Conservation (phyloP, 768 basidiomycete genomes). For the Megacollybia marginata region DNA sequence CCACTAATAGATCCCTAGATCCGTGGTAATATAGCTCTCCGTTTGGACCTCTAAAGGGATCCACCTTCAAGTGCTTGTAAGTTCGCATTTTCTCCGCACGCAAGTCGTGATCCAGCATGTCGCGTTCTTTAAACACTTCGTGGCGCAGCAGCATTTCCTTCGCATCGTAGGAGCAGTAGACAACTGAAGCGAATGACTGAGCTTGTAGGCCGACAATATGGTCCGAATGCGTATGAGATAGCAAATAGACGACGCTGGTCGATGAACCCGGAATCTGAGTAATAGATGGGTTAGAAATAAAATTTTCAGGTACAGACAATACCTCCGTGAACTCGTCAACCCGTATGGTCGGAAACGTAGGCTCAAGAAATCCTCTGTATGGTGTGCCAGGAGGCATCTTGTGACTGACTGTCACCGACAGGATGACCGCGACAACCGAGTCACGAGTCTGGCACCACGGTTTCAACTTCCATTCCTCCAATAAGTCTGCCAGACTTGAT, state of each 20-base stretch:
- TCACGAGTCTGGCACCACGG: too few species aligned
- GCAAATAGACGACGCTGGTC: conserved; percentile 52
- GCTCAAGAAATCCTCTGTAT: conserved; percentile 65
- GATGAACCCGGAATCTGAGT: conserved; percentile 28
- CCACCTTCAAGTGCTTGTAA: conserved; percentile 60
- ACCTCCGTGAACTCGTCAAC: conserved; percentile 71
- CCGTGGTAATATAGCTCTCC: conserved; percentile 42
- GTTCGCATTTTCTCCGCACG: conserved; percentile 47
- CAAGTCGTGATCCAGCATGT: conserved; percentile 44
- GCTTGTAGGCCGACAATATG: conserved; percentile 74
- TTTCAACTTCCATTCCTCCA: too few species aligned
- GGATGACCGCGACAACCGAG: too few species aligned
- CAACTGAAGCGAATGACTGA: conserved; percentile 61
- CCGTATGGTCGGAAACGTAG: conserved; percentile 63
- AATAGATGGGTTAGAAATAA: too few species aligned
- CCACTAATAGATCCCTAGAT: conserved; percentile 63
- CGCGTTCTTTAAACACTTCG: conserved; percentile 62
- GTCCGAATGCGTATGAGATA: conserved; percentile 88
- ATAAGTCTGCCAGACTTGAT: too few species aligned
- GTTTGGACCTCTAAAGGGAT: conserved; percentile 36
- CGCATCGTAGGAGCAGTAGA: conserved; percentile 77
- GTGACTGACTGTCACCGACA: too few species aligned
- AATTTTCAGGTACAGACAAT: too few species aligned
- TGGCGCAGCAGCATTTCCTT: conserved; percentile 80
- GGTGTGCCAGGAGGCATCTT: conserved; percentile 73